Percentiles rank a stretch among this genome's conserved stretches.
These are phyloP conservation scores for Arctium lappa DNA, from an alignment of 129 eudicot species.

Conservation along the genomic window DNA sequence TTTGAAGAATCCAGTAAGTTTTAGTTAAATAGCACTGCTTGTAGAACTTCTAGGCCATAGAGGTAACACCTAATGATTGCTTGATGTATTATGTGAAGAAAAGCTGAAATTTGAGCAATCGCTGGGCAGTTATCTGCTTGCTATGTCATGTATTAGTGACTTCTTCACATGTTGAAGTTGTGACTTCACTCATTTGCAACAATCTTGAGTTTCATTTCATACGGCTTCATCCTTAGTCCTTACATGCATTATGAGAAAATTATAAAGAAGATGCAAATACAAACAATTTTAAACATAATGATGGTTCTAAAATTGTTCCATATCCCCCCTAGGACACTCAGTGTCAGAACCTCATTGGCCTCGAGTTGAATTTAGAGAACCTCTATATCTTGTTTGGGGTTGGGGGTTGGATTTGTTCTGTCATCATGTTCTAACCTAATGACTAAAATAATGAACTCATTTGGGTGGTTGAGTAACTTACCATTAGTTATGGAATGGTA, in stretches of 20 bases:
- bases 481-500: not conserved
- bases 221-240: not conserved
- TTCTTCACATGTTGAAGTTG: not conserved
- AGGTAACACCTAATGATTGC: not conserved
- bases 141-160: not conserved
- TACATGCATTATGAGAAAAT: not conserved
- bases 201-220: not conserved
- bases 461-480: not conserved
- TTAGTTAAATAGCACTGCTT: conserved; percentile 6
- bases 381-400: not conserved
- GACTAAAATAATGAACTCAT: not conserved
- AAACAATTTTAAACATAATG: not conserved
- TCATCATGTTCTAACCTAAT: not conserved
- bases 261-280: not conserved
- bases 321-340: not conserved
- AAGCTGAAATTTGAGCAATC: not conserved
- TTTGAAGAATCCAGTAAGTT: conserved; percentile 89
- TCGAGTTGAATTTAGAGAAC: not conserved
- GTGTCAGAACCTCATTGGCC: not conserved
- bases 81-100: conserved; percentile 2
- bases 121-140: not conserved
- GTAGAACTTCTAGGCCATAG: not conserved
- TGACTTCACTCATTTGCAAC: not conserved
- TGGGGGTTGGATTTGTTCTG: not conserved
- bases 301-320: not conserved